Percentiles rank a stretch among this genome's conserved stretches.
Evolutionary conservation across 1,284 basidiomycete genomes (phyloP).

Genomic region (Singerocomus rubriflavus): DNA sequence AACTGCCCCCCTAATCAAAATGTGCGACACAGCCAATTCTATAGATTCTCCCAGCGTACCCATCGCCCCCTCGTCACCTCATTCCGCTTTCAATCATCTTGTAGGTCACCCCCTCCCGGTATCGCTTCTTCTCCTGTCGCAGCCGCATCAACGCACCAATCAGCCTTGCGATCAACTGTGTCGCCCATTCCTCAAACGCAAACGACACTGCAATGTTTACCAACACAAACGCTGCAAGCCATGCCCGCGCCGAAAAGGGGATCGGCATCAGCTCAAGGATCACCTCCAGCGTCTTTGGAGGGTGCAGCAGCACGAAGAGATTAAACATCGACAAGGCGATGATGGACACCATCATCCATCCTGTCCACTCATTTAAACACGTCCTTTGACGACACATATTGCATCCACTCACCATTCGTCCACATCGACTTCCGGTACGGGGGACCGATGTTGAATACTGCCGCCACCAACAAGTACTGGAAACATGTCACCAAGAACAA

Average conservation of each 20-base stretch:
- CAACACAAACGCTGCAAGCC: conserved; percentile 68
- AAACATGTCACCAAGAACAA: conserved; percentile 96
- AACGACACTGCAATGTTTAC: conserved; percentile 76
- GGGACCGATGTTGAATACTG: conserved; percentile 96
- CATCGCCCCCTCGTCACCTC: conserved; percentile 31
- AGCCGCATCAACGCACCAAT: conserved; percentile 50
- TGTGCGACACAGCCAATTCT: too few species aligned
- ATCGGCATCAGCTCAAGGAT: conserved; percentile 81
- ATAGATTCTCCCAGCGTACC: background rate
- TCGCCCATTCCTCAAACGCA: conserved; percentile 79
- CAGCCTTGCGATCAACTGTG: conserved; percentile 54
- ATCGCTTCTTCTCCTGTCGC: conserved; percentile 44
- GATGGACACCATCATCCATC: conserved; percentile 76
- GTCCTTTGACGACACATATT: background rate
- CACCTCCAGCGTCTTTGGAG: conserved; percentile 58
- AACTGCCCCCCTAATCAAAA: conserved; percentile 2
- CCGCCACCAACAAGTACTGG: conserved; percentile 97
- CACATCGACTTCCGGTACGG: conserved; percentile 95
- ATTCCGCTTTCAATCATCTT: conserved; percentile 70
- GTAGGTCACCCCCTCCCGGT: conserved; percentile 64
- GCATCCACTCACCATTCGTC: conserved; percentile 74
- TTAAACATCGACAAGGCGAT: conserved; percentile 68
- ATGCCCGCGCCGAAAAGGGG: conserved; percentile 66
- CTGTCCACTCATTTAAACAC: conserved; percentile 38
- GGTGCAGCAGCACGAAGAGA: conserved; percentile 69